Evolutionary conservation across 75 land plant species (phyloP), one percentile per base, ranked within the genome.

Genomic region (Picea sitchensis): DNA sequence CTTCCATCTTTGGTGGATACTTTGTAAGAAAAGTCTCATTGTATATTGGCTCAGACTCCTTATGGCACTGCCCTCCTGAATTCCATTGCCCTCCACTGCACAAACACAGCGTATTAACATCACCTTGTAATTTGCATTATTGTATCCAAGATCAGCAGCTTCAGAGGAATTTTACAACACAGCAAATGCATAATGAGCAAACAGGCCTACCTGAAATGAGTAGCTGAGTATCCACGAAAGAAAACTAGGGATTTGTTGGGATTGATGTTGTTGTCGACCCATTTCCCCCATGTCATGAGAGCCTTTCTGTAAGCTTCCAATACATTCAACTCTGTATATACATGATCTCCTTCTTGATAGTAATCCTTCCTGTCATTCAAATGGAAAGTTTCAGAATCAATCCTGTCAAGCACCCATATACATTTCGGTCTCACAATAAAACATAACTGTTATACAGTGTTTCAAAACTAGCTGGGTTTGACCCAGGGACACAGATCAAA

Each of bases 11-110:
- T 18, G 86, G 80, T 13, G 92, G 92, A 67, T 94, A 94, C 4
- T 75, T 56, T 0, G 79, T 38, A 18, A 90, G 82, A 74, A 79
- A 92, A 2, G 81, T 80, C 73, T 89, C 88, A 58, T 94, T 88
- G 73, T 78, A 83, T 65, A 90, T 92, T 5, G 94, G 96, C 58
- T 88, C 90, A 0, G 87, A 88, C 63, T 94, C 92, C 59, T 71
- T 75, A 34, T 94, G 88, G 78, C 96, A 94, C 64, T 76, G 79
- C 15, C 96, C 96, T 21, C 96, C 96, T 8, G 92, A 90, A 61
- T 92, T 92, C 96, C 96, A 94, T 62, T 87, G 94, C 47, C 96
- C 96, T 17, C 94, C 94, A 64, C 96, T 94, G 82, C 58, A 82
- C 59, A 20, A 31, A 38, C 36, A 67, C 8, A 77, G 67, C 62